Percentiles rank a stretch among this genome's conserved stretches.
These are phyloP conservation scores for Pleodorina starrii DNA, from an alignment of 139 green algal genomes.

Conservation along the genomic window DNA sequence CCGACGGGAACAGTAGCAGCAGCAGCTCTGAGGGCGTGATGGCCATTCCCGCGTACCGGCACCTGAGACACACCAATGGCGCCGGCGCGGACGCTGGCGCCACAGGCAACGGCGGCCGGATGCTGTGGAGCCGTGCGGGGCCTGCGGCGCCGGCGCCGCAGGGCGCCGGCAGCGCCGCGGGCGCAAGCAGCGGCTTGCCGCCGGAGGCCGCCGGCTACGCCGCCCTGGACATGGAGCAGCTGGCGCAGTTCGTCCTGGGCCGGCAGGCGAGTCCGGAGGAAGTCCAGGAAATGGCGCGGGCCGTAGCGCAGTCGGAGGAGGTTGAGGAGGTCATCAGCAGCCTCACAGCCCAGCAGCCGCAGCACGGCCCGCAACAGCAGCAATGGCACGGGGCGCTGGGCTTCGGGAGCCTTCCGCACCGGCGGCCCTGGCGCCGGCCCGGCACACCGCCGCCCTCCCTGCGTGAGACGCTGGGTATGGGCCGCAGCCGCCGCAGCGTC, in stretches of 20 bases:
- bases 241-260: conserved; percentile 17
- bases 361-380: not conserved
- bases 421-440: not conserved
- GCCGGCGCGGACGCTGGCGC: not conserved
- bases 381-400: not conserved
- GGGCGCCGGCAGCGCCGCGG: not conserved
- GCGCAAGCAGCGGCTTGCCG: not conserved
- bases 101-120: not conserved
- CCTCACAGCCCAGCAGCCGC: not conserved
- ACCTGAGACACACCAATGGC: not conserved
- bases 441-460: conserved; percentile 4
- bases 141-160: not conserved
- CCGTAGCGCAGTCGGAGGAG: not conserved
- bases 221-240: conserved; percentile 21
- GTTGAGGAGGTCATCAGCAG: conserved; percentile 7
- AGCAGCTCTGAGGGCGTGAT: not conserved
- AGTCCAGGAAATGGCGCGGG: not conserved
- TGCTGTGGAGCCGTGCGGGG: not conserved
- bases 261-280: conserved; percentile 20
- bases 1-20: not conserved
- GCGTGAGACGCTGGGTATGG: not conserved
- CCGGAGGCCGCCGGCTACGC: conserved; percentile 14
- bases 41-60: conserved; percentile 9
- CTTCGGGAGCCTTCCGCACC: not conserved
- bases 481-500: not conserved